Percentiles rank a stretch among this genome's conserved stretches.
Evolutionary conservation across 1,139 yeast species (phyloP).

Genomic region (Hemisphaericaspora subhashii): DNA sequence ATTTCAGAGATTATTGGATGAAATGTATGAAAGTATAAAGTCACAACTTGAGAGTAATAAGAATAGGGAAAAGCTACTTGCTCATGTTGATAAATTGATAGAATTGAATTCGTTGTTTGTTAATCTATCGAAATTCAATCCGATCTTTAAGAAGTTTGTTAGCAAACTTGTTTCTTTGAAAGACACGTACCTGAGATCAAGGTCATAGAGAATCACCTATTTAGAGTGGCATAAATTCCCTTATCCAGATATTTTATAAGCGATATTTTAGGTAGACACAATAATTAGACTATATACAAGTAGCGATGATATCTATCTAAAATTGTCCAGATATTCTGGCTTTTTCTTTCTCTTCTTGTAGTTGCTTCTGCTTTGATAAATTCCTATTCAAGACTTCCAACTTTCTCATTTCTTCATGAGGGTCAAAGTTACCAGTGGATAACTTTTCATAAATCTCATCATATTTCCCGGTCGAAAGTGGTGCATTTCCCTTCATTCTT

Average conservation of each 20-base stretch:
- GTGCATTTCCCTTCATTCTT: slow-evolving; percentile 92
- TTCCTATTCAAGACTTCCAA: slow-evolving; percentile 55
- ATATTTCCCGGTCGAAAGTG: slow-evolving; percentile 87
- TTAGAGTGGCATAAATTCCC: neutral
- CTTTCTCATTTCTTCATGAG: slow-evolving; percentile 75
- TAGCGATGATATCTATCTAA: neutral
- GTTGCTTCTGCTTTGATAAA: slow-evolving; percentile 33
- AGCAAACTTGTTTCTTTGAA: slow-evolving; percentile 9
- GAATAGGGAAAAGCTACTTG: slow-evolving; percentile 27
- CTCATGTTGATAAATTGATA: slow-evolving; percentile 42
- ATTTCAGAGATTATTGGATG: slow-evolving; percentile 41
- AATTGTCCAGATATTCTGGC: slow-evolving; percentile 12
- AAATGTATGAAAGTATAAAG: slow-evolving; percentile 36
- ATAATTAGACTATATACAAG: slow-evolving; percentile 5
- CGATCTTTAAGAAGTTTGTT: slow-evolving; percentile 42
- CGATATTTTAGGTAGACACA: neutral
- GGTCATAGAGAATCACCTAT: neutral
- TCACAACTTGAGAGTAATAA: slow-evolving; percentile 9
- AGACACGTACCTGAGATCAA: slow-evolving; percentile 8
- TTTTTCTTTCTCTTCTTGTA: slow-evolving; percentile 20
- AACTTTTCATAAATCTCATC: slow-evolving; percentile 83
- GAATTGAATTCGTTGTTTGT: slow-evolving; percentile 52
- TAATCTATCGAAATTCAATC: slow-evolving; percentile 48
- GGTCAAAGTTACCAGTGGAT: slow-evolving; percentile 76
- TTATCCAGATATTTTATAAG: neutral